Evolutionary conservation across 176 grass and related monocot species (phyloP), one percentile per base, ranked within the genome.

Genomic region (Canna indica): DNA sequence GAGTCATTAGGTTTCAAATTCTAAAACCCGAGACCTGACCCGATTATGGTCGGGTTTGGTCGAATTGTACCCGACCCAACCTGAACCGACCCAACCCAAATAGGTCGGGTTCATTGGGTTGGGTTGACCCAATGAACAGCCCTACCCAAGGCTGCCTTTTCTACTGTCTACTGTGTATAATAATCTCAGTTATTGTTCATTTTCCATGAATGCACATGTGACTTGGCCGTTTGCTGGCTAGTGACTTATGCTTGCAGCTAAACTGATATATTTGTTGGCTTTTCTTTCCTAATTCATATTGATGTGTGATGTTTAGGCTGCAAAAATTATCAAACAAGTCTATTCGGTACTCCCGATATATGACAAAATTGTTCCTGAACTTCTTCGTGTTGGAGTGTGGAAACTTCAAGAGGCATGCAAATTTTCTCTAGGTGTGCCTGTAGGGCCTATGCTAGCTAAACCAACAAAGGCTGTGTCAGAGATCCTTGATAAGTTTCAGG

Each of bases 381-480:
- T 99, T 76, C 94, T 99, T 76, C 73, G 85, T 80, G 86, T 67
- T 29, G 89, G 94, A 65, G 82, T 93, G 47, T 88, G 79, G 89
- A 93, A 93, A 73, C 89, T 99, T 85, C 89, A 83, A 52, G 86
- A 99, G 77, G 85, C 82, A 83, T 99, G 89, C 86, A 84, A 85
- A 64, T 99, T 99, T 86, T 93, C 94, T 63, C 82, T 93, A 73
- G 94, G 89, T 67, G 94, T 99, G 36, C 94, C 94, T 77, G 89
- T 99, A 78, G 94, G 94, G 36, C 94, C 89, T 77, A 99, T 99
- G 94, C 73, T 99, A 81, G 94, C 94, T 79, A 99, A 99, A 85
- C 86, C 94, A 81, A 99, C 94, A 25, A 99, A 99, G 83, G 85
- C 94, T 58, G 89, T 93, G n/a, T 99, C 89, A 31, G 94, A 97